Conservation (phyloP, 2,329 filamentous ascomycete genomes). For the Hirsutella rhossiliensis region DNA sequence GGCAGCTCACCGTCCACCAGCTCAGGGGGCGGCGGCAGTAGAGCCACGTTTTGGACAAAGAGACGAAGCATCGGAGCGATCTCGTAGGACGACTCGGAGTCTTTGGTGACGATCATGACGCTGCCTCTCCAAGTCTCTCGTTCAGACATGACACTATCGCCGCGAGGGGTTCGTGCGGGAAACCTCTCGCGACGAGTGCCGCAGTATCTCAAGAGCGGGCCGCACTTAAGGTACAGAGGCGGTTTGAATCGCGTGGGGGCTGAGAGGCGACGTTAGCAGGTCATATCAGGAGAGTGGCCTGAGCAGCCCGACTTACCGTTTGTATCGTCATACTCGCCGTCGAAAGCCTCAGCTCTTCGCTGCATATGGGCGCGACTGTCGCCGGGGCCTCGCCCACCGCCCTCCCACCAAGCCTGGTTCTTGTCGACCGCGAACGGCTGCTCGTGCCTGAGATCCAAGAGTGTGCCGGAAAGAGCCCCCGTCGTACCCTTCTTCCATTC, state of each 20-base stretch:
- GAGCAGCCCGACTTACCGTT: slow-evolving; percentile 29
- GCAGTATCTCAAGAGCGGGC: slow-evolving; percentile 80
- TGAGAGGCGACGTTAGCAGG: slow-evolving; percentile 11
- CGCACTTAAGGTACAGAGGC: slow-evolving; percentile 74
- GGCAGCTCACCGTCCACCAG: slow-evolving; percentile 55
- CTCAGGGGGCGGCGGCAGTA: slow-evolving; percentile 66
- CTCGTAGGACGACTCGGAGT: slow-evolving; percentile 71
- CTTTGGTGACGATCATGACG: slow-evolving; percentile 88
- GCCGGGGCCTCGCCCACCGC: slow-evolving; percentile 32
- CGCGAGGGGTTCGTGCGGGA: slow-evolving; percentile 12
- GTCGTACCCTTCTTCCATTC: slow-evolving; percentile 62
- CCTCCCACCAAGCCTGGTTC: slow-evolving; percentile 68
- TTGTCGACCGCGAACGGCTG: slow-evolving; percentile 27
- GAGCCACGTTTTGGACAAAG: slow-evolving; percentile 76
- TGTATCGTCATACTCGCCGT: slow-evolving; percentile 54
- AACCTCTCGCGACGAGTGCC: slow-evolving; percentile 59
- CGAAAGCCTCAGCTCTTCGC: slow-evolving; percentile 51
- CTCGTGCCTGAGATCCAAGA: slow-evolving; percentile 46
- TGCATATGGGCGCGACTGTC: slow-evolving; percentile 33
- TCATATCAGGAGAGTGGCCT: not conserved
- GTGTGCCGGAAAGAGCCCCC: slow-evolving; percentile 42
- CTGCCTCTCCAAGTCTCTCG: slow-evolving; percentile 85
- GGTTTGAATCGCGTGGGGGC: slow-evolving; percentile 68
- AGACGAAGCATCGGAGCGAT: slow-evolving; percentile 68
- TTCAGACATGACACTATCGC: slow-evolving; percentile 25